Percentiles rank a stretch among this genome's conserved stretches.
Conservation (phyloP, 2,329 filamentous ascomycete species). For the Talaromyces atroroseus region DNA sequence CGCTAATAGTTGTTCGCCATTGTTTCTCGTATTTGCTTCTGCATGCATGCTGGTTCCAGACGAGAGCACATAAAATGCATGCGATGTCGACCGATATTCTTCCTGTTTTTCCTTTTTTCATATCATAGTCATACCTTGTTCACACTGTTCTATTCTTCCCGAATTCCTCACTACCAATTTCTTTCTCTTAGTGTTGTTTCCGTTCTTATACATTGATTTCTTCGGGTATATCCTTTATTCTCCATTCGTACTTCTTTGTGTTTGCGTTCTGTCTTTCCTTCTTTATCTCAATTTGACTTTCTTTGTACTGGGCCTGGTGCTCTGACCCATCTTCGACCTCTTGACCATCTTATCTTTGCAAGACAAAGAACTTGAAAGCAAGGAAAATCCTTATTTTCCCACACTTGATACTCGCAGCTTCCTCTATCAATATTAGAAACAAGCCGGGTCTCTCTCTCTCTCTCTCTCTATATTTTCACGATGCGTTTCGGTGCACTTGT, state of each 20-base stretch:
- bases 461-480: neutral
- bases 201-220: neutral
- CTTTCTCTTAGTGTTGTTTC: slow-evolving; percentile 9
- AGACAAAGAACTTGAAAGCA: neutral
- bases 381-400: neutral
- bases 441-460: neutral
- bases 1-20: slow-evolving; percentile 6
- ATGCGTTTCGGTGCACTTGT: slow-evolving; percentile 13
- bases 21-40: slow-evolving; percentile 11
- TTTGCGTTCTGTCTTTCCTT: neutral
- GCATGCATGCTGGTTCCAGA: neutral
- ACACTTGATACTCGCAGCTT: neutral
- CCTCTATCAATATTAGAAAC: neutral
- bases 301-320: slow-evolving; percentile 5
- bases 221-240: neutral
- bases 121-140: neutral
- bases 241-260: neutral
- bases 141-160: neutral
- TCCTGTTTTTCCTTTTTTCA: slow-evolving; percentile 1
- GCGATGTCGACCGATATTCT: neutral
- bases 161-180: slow-evolving; percentile 5
- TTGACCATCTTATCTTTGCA: neutral
- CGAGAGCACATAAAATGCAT: slow-evolving; percentile 7
- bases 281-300: neutral
- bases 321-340: neutral